Percentiles rank a stretch among this genome's conserved stretches.
Conservation (phyloP, 2,329 filamentous ascomycete genomes). For the Exophiala xenobiotica region DNA sequence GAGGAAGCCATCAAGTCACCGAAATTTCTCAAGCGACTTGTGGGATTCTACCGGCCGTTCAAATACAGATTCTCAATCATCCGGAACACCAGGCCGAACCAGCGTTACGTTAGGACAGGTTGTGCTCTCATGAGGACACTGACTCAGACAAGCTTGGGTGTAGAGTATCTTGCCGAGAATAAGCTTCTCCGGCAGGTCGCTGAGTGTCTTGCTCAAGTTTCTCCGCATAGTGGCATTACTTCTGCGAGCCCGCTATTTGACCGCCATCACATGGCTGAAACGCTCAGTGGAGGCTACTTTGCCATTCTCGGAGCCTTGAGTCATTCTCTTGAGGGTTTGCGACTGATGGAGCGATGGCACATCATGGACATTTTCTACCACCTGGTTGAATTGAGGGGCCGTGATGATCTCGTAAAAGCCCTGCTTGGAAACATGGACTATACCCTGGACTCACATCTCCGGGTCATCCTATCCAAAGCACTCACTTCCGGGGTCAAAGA, state of each 20-base stretch:
- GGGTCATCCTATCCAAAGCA: slow-evolving; percentile 89
- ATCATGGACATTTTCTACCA: slow-evolving; percentile 99
- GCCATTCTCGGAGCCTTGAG: slow-evolving; percentile 86
- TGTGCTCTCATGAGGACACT: slow-evolving; percentile 85
- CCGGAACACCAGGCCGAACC: slow-evolving; percentile 85
- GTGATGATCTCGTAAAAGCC: slow-evolving; percentile 86
- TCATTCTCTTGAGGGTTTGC: slow-evolving; percentile 75
- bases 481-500: slow-evolving; percentile 87
- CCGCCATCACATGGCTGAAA: slow-evolving; percentile 77
- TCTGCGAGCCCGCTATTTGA: slow-evolving; percentile 83
- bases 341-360: slow-evolving; percentile 91
- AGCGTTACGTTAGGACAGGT: slow-evolving; percentile 87
- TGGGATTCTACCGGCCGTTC: slow-evolving; percentile 95
- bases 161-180: slow-evolving; percentile 82
- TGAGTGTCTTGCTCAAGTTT: slow-evolving; percentile 92
- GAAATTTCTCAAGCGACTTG: slow-evolving; percentile 91
- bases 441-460: slow-evolving; percentile 79
- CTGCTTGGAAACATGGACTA: slow-evolving; percentile 92
- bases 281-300: slow-evolving; percentile 89
- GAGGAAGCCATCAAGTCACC: slow-evolving; percentile 93
- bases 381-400: slow-evolving; percentile 85
- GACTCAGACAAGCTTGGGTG: slow-evolving; percentile 79
- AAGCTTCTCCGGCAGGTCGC: slow-evolving; percentile 92
- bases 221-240: slow-evolving; percentile 72
- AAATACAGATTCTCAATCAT: slow-evolving; percentile 93